phyloP scores from a whole-genome alignment of 148 eudicot genomes.

The Spergularia marina region DNA sequence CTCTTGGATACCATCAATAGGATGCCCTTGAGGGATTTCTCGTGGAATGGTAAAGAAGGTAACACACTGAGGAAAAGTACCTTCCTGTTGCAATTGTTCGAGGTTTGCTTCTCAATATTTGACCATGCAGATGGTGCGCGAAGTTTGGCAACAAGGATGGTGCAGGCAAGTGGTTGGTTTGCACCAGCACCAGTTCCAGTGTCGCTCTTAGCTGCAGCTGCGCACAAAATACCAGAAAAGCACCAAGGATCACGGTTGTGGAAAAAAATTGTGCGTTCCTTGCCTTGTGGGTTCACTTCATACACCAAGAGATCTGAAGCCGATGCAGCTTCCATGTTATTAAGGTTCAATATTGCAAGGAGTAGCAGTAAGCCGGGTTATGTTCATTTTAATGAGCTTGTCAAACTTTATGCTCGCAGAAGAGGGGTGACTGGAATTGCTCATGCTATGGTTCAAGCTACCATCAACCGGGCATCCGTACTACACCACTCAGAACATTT shows the following conservation, averaged over 20 bases:
- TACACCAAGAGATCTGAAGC: constrained; percentile 69
- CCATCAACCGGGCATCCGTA: constrained; percentile 48
- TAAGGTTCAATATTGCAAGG: constrained; percentile 83
- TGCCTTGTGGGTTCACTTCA: constrained; percentile 69
- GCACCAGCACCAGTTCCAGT: constrained; percentile 79
- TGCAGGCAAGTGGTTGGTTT: constrained; percentile 88
- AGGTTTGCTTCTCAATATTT: constrained; percentile 94
- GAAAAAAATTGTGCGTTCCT: constrained; percentile 57
- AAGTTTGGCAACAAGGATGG: constrained; percentile 90
- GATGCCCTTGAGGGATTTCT: constrained; percentile 67
- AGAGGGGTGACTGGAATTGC: constrained; percentile 68
- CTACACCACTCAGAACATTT: constrained; percentile 60
- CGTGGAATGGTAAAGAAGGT: constrained; percentile 63
- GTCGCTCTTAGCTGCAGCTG: constrained; percentile 70
- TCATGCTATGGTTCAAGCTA: constrained; percentile 73
- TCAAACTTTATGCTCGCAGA: constrained; percentile 72
- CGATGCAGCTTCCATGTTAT: constrained; percentile 73
- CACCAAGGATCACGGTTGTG: constrained; percentile 50
- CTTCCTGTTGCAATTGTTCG: constrained; percentile 84
- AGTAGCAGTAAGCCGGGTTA: constrained; percentile 61
- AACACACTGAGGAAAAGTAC: constrained; percentile 52
- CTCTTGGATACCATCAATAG: constrained; percentile 83
- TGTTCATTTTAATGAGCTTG: constrained; percentile 59
- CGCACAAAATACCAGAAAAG: constrained; percentile 71
- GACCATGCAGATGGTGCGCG: constrained; percentile 92